Evolutionary conservation across 2,329 filamentous ascomycete species (phyloP).

Genomic region (Endoconidiophora polonica): DNA sequence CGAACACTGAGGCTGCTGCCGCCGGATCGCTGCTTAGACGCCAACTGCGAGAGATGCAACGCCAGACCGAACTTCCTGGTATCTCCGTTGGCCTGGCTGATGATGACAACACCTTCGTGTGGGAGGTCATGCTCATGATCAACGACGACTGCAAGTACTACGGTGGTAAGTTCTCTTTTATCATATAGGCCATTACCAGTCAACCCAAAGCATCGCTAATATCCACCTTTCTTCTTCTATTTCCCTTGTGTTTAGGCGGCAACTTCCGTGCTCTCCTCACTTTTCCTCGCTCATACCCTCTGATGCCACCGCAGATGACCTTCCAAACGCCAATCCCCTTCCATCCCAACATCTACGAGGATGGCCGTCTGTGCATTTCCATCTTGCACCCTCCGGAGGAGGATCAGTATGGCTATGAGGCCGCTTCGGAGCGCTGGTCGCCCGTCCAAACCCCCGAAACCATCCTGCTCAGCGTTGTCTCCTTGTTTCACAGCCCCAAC

Average conservation of each 20-base stretch:
- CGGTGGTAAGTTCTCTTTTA: constrained; percentile 44
- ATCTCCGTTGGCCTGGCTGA: constrained; percentile 83
- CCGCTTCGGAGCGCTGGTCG: constrained; percentile 76
- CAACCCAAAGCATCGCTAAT: neutral
- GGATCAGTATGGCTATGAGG: constrained; percentile 87
- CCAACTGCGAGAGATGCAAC: constrained; percentile 90
- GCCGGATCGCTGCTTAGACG: constrained; percentile 60
- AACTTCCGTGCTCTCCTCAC: constrained; percentile 75
- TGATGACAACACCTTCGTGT: constrained; percentile 82
- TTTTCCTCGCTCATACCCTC: constrained; percentile 77
- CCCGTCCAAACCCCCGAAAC: constrained; percentile 93
- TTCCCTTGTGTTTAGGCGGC: constrained; percentile 41
- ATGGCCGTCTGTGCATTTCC: constrained; percentile 84
- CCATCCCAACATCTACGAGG: constrained; percentile 86
- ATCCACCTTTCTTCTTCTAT: neutral
- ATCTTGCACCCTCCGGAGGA: constrained; percentile 93
- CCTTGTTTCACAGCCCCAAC: constrained; percentile 81
- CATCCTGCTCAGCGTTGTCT: constrained; percentile 82
- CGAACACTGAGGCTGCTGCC: constrained; percentile 31
- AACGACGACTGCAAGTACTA: constrained; percentile 87
- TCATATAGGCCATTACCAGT: neutral
- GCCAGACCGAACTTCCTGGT: constrained; percentile 75
- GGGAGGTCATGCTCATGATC: constrained; percentile 99
- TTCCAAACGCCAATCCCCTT: constrained; percentile 73
- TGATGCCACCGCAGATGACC: constrained; percentile 71